A percentile compares a stretch with the other conserved stretches of the same genome.
phyloP scores from a whole-genome alignment of 768 basidiomycete species.

The Termitomyces heimii region DNA sequence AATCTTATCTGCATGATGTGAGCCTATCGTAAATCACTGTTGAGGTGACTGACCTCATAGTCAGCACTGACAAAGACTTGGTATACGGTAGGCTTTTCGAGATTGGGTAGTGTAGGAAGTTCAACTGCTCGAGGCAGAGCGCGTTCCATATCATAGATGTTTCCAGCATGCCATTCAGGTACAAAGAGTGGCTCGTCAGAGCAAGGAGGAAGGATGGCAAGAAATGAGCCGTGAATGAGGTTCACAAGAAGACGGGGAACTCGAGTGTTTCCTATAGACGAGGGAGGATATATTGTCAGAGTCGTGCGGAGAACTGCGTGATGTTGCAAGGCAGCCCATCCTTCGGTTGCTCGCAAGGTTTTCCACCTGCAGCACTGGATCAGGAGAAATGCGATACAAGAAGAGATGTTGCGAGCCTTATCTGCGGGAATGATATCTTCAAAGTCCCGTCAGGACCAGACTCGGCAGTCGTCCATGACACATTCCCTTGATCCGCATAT shows the following conservation, averaged over 20 bases:
- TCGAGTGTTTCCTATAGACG: not conserved
- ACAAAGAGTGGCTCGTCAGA: constrained; percentile 13
- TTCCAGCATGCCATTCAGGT: constrained; percentile 73
- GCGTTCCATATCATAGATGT: constrained; percentile 70
- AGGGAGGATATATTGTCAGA: constrained; percentile 51
- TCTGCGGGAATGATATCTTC: constrained; percentile 55
- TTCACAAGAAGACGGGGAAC: constrained; percentile 50
- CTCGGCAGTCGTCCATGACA: constrained; percentile 49
- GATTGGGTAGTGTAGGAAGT: constrained; percentile 43
- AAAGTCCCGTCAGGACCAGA: constrained; percentile 42
- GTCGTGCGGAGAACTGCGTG: constrained; percentile 64
- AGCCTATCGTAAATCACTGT: not conserved
- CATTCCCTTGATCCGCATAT: constrained; percentile 53
- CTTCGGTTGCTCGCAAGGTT: constrained; percentile 66
- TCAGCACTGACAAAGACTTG: constrained; percentile 73
- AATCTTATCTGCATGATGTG: constrained; percentile 56
- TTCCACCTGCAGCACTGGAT: constrained; percentile 48
- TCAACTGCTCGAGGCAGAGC: constrained; percentile 41
- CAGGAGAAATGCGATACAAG: not conserved
- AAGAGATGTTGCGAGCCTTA: constrained; percentile 35
- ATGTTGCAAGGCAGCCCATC: constrained; percentile 86
- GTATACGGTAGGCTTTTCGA: constrained; percentile 43
- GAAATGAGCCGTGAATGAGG: constrained; percentile 70
- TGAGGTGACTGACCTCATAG: constrained; percentile 55
- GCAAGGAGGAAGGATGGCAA: constrained; percentile 52